phyloP scores from a whole-genome alignment of 1,284 basidiomycete species.

The Psilocybe mexicana region DNA sequence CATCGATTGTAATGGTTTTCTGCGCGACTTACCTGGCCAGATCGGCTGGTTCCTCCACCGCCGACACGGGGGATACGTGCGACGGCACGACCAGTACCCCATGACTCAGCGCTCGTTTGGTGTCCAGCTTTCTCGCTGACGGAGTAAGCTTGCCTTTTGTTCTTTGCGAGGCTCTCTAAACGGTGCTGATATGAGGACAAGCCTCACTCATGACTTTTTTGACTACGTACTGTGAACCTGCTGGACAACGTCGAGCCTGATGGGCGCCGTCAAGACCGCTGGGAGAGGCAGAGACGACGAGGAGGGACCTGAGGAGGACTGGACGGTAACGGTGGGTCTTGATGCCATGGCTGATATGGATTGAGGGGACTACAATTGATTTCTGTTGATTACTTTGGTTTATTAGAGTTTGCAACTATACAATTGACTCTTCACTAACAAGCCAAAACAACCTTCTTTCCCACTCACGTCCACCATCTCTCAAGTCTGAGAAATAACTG shows the following conservation, averaged over 20 bases:
- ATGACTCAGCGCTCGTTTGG: conserved; percentile 98
- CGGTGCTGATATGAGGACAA: conserved; percentile 7
- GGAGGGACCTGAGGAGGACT: conserved; percentile 60
- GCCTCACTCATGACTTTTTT: neutral
- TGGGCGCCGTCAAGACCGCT: conserved; percentile 96
- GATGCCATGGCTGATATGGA: conserved; percentile 70
- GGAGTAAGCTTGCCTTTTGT: conserved; percentile 96
- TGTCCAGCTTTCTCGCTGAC: conserved; percentile 98
- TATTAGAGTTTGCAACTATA: conserved; percentile 37
- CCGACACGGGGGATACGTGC: conserved; percentile 99
- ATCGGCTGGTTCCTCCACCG: conserved; percentile 98
- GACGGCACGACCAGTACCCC: conserved; percentile 99
- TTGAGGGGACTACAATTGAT: conserved; percentile 20
- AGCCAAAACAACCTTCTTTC: conserved; percentile 9
- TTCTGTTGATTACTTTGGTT: conserved; percentile 27
- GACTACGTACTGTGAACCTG: conserved; percentile 96
- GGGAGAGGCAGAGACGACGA: conserved; percentile 92
- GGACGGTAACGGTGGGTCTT: conserved; percentile 86
- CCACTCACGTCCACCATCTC: neutral
- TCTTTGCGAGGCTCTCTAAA: conserved; percentile 96
- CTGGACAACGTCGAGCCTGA: conserved; percentile 97
- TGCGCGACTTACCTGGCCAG: conserved; percentile 76
- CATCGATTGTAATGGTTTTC: neutral
- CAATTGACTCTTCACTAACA: conserved; percentile 25
- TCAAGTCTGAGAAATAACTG: neutral